Evolutionary conservation across 2,329 filamentous ascomycete species (phyloP), one percentile per base, ranked within the genome.

Genomic region (Beauveria rudraprayagi): DNA sequence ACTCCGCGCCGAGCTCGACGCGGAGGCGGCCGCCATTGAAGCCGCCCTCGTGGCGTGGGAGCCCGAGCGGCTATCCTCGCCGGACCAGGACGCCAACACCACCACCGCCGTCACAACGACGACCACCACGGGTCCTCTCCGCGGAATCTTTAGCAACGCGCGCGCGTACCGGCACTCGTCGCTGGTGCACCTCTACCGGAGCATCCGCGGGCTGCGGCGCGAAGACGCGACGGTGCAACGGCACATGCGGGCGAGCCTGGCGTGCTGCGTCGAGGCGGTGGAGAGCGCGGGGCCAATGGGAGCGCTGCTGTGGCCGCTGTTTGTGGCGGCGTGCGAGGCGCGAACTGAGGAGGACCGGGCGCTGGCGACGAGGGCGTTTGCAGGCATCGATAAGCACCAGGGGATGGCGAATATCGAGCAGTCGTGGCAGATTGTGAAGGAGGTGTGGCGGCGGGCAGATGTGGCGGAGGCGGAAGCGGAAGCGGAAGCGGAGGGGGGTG

Each of bases 341-440:
- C 72, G 76, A 9, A 75, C 69, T 17, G 66, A 70, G 1, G 74
- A 72, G 9, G 84, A 88, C 67, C 74, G 84, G 17, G 74, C 73
- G 6, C 71, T 83, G 19, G 82, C 84, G 4, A 70, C 75, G 28
- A 73, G 74, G 60, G 75, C 81, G 0, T 87, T 87, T 66, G 69
- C 71, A 5, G 80, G 79, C 5, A 76, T 85, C 9, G 79, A 82
- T 62, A 76, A 74, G 58, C 73, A 83, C 19, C 85, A 87, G 69
- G 84, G 85, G 22, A 87, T 87, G 85, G 79, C 78, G 19, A 88
- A 88, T 66, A 87, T 88, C 61, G 78, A 78, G 63, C 76, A 83
- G 63, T 81, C 83, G 3, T 85, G 83, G 82, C 77, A 77, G 14
- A 81, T 88, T 41, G 79, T 85, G 3, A 76, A 81, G 65, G 84